Base-by-base conservation (phyloP, 176 grass and related monocot species). In the Neostapfia colusana region DNA sequence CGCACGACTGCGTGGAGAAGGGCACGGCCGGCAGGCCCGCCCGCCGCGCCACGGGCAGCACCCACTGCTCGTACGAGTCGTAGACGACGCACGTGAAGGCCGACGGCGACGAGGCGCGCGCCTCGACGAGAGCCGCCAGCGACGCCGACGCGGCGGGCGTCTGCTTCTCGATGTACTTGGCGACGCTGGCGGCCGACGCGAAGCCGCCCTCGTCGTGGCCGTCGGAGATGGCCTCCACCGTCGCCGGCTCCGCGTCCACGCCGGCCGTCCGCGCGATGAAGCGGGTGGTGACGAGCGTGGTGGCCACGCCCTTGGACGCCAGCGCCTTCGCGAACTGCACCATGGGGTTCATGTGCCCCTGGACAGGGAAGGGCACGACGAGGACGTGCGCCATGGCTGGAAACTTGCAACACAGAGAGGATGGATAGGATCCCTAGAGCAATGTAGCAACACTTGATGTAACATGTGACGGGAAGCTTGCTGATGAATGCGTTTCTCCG, bases 51-150 rank as follows among this genome's bases (percentile, higher is more conserved):
- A 79, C 69, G 2, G 36, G 38, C 60, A 5, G 72, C 34, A 63
- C 85, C 86, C 89, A 95, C 14, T 44, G 76, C 71, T 67, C 28
- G 63, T 67, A 86, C 25, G 80, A 76, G 84, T 91, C 92, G 75
- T 86, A 87, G 18, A 95, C 89, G 55, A 89, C 6, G 68, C 77
- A 86, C 4, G 92, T 89, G 84, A 89, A 79, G 5, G 78, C 77
- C 65, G 18, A 7, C 18, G 34, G 9, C 16, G 21, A 8, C 50
- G 31, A 8, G 4, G 16, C 55, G 43, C 73, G 57, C 2, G 73
- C 46, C 65, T 71, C 62, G 50, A 91, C 86, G 64, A 91, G 86
- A 65, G 37, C 57, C 11, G 75, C 61, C 18, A 91, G 84, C 35
- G 83, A 75, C 40, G 55, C 70, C 26, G 86, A 56, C 21, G 73